A percentile compares a stretch with the other conserved stretches of the same genome.
These are phyloP conservation scores for Mantamonas sphyraenae DNA, from an alignment of 78 protist genomes.

Conservation along the genomic window DNA sequence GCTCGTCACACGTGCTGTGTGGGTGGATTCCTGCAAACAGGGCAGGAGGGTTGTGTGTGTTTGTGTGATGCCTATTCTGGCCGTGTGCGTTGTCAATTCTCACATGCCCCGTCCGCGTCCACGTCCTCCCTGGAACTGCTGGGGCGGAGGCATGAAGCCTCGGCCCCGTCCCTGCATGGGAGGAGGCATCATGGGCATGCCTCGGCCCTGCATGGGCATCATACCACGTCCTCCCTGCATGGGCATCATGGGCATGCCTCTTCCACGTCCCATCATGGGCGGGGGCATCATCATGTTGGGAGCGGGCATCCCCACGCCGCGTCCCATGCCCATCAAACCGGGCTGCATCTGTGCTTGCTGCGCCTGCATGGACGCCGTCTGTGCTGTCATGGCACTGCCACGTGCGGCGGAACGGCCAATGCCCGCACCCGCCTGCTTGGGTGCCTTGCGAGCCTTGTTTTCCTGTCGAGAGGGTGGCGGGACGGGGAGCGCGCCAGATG, in stretches of 20 bases:
- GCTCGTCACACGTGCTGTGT: no score
- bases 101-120: no score
- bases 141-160: no score
- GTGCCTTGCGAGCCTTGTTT: background rate
- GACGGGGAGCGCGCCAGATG: background rate
- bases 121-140: no score
- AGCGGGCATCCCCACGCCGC: slow-evolving; percentile 73
- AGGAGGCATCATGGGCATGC: slow-evolving; percentile 12
- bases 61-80: no score
- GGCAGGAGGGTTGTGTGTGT: no score
- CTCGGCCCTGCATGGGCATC: background rate
- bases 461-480: slow-evolving; percentile 5
- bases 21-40: no score
- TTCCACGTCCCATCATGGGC: background rate
- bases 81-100: no score
- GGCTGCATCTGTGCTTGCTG: slow-evolving; percentile 3
- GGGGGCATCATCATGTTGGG: slow-evolving; percentile 60
- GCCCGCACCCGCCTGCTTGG: slow-evolving; percentile 59
- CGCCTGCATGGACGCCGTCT: slow-evolving; percentile 12
- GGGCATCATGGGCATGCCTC: slow-evolving; percentile 11
- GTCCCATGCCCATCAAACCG: slow-evolving; percentile 74
- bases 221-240: background rate
- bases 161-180: no score
- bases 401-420: slow-evolving; percentile 62
- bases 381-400: slow-evolving; percentile 61